Evolutionary conservation across 2,329 filamentous ascomycete genomes (phyloP), one percentile per base, ranked within the genome.

Genomic region (Penicillium griseofulvum): DNA sequence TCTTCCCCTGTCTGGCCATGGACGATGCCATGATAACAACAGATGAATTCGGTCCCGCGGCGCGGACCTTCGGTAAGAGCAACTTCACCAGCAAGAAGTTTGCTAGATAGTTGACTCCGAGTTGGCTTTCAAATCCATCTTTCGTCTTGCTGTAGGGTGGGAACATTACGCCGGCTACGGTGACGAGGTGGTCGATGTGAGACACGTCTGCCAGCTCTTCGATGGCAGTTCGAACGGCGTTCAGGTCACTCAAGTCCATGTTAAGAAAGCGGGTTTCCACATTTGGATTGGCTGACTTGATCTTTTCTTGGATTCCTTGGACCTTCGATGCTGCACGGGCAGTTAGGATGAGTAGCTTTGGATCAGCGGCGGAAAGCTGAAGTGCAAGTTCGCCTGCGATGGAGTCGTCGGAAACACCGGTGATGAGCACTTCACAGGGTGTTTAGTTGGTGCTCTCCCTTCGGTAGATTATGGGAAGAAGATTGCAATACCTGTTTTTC

Each of bases 61-160:
- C 68, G 31, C 73, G 58, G 1, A 82, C 56, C 29, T 73, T 73
- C 0, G 77, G 73, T 41, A 78, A 63, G n/a, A 82, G 71, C 17
- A 80, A 68, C 36, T 76, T 74, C 0, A 78, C 77, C 26, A 81
- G 67, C 11, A 79, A 63, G 59, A 81, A 81, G 31, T 81, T 77
- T 0, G 78, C 76, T 12, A 82, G 57, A 56, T 82, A 75, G 62
- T 82, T 82, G n/a, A 75, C 73, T 8, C 74, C 78, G 3, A 79
- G 72, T 52, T 80, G 71, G 5, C 65, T 61, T 50, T 78, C 74
- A 22, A 74, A 66, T 6, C 63, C 64, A 54, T 65, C 58, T 12
- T 58, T 60, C 4, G 63, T 65, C 37, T 50, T 63, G 28, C 38
- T 37, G 17, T 59, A 65, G 5, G 63, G 61, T 11, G 57, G 57